A percentile compares a stretch with the other conserved stretches of the same genome.
phyloP scores from a whole-genome alignment of 75 land plant genomes.

The Cryptomeria japonica region DNA sequence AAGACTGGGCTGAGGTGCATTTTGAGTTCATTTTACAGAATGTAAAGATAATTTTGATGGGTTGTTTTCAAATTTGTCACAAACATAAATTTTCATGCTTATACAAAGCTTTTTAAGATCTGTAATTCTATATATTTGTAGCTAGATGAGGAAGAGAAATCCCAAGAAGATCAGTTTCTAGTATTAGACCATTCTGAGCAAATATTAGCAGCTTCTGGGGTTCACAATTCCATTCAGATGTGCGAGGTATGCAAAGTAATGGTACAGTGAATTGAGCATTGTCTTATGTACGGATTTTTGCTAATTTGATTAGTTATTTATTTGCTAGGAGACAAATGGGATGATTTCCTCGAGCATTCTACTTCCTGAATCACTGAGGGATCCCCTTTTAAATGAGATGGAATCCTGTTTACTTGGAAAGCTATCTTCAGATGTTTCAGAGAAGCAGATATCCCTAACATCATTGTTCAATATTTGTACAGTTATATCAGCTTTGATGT shows the following conservation, averaged over 20 bases:
- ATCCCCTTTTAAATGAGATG: conserved; percentile 44
- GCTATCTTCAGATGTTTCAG: neutral
- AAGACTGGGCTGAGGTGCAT: conserved; percentile 13
- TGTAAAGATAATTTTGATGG: neutral
- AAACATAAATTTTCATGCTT: neutral
- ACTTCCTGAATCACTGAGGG: conserved; percentile 46
- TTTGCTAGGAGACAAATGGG: neutral
- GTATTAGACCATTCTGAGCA: conserved; percentile 28
- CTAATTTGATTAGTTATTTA: conserved; percentile 1
- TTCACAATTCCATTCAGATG: neutral
- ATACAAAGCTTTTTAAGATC: neutral
- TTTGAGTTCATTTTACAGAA: neutral
- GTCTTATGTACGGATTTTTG: neutral
- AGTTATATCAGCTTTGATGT: conserved; percentile 3
- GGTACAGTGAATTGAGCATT: neutral
- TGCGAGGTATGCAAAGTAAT: neutral
- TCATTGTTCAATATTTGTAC: conserved; percentile 9
- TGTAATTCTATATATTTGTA: conserved; percentile 12
- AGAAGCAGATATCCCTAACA: conserved; percentile 9
- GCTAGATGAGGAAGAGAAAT: conserved; percentile 28
- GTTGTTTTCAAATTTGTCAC: neutral
- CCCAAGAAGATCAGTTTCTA: conserved; percentile 19
- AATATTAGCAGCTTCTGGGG: conserved; percentile 19
- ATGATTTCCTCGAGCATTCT: conserved; percentile 8
- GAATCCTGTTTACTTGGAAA: conserved; percentile 23